phyloP scores from a whole-genome alignment of 805 yeast genomes.

The Tetrapisispora namnaoensis region DNA sequence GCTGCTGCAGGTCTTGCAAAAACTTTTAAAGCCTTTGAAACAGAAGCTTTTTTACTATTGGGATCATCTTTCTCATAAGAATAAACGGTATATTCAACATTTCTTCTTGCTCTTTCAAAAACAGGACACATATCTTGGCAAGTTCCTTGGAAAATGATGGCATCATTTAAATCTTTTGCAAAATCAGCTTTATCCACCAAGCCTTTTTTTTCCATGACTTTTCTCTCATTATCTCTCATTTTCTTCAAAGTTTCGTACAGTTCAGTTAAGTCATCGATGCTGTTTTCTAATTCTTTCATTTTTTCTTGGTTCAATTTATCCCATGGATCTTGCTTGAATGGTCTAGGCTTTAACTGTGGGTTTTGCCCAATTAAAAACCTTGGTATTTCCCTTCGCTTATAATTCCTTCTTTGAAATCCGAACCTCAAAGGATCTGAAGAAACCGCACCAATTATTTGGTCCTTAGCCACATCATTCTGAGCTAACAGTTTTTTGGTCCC shows the following conservation, averaged over 20 bases:
- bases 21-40: conserved; percentile 67
- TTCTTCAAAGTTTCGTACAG: conserved; percentile 66
- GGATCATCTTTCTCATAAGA: conserved; percentile 59
- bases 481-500: conserved; percentile 1
- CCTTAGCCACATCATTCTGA: background rate
- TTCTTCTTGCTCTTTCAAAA: conserved; percentile 81
- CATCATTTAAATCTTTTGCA: conserved; percentile 76
- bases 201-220: conserved; percentile 67
- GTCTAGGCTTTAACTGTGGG: conserved; percentile 27
- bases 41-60: conserved; percentile 45
- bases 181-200: conserved; percentile 81
- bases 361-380: conserved; percentile 31
- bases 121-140: conserved; percentile 93
- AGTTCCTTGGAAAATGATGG: conserved; percentile 78
- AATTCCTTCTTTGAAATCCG: conserved; percentile 15
- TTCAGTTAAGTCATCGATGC: conserved; percentile 52
- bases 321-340: conserved; percentile 45
- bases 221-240: conserved; percentile 66
- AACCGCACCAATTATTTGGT: conserved; percentile 18
- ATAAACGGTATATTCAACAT: conserved; percentile 78
- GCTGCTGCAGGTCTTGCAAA: conserved; percentile 97
- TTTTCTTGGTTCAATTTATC: conserved; percentile 61
- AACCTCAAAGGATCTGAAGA: conserved; percentile 12
- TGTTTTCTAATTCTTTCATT: conserved; percentile 44
- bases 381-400: conserved; percentile 26